Percentiles rank a stretch among this genome's conserved stretches.
phyloP scores from a whole-genome alignment of 2,329 filamentous ascomycete genomes.

The Phyllosticta ampelicida region DNA sequence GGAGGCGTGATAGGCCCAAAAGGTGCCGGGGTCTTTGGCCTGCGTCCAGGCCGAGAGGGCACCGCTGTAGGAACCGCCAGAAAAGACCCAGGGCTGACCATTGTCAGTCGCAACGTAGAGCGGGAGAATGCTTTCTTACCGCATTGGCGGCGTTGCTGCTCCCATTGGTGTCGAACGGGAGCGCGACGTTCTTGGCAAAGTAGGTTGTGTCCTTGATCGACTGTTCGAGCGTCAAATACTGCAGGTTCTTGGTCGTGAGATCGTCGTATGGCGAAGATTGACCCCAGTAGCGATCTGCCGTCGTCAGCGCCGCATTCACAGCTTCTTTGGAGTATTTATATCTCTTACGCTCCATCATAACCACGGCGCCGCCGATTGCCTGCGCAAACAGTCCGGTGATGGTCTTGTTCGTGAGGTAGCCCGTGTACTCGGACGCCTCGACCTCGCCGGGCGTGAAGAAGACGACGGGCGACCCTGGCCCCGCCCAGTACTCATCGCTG shows the following conservation, averaged over 20 bases:
- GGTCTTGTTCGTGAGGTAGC: constrained; percentile 41
- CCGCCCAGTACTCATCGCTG: constrained; percentile 41
- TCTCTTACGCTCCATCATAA: constrained; percentile 40
- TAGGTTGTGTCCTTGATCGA: constrained; percentile 43
- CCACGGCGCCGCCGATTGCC: constrained; percentile 42
- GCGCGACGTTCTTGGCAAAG: constrained; percentile 42
- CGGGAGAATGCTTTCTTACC: background rate
- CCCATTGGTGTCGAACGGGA: constrained; percentile 43
- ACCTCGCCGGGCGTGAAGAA: constrained; percentile 45
- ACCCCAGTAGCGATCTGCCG: constrained; percentile 44
- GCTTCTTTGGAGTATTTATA: background rate
- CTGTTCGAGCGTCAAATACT: constrained; percentile 44
- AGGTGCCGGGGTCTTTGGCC: constrained; percentile 42
- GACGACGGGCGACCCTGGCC: constrained; percentile 43
- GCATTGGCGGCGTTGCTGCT: constrained; percentile 41
- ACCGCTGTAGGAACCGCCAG: constrained; percentile 47
- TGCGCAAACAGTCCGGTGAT: constrained; percentile 43
- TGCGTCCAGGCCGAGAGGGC: constrained; percentile 47
- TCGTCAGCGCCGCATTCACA: too few species aligned
- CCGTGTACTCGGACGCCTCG: constrained; percentile 36
- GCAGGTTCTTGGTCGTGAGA: constrained; percentile 43
- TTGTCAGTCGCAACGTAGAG: background rate
- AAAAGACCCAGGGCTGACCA: constrained; percentile 43
- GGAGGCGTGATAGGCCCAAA: constrained; percentile 50
- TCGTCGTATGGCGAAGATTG: constrained; percentile 42